Conservation (phyloP, 768 basidiomycete species). For the Leccinum olivaceopallidum region DNA sequence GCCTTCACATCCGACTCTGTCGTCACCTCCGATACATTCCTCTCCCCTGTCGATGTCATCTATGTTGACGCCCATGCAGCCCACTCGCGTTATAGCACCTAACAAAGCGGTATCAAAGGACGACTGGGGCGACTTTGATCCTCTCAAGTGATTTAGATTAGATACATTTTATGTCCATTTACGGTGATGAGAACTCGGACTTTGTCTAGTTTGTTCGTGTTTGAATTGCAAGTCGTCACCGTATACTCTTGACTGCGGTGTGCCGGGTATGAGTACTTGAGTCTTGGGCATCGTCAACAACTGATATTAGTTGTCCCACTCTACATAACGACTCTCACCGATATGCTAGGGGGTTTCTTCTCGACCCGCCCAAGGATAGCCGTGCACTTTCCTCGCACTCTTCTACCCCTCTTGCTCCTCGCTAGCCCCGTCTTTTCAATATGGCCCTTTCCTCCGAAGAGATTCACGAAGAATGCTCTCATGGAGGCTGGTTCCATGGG, state of each 20-base stretch:
- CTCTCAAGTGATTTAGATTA: conserved; percentile 35
- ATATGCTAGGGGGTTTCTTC: conserved; percentile 13
- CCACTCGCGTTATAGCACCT: conserved; percentile 40
- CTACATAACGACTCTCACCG: background rate
- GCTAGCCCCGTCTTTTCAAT: conserved; percentile 32
- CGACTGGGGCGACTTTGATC: conserved; percentile 85
- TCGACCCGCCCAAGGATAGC: background rate
- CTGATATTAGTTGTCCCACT: background rate
- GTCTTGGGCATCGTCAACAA: background rate
- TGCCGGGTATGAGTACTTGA: conserved; percentile 8
- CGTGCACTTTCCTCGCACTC: background rate
- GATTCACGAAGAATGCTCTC: conserved; percentile 80
- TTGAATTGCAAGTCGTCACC: conserved; percentile 15
- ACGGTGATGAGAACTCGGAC: background rate
- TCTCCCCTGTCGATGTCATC: conserved; percentile 43
- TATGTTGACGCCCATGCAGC: conserved; percentile 60
- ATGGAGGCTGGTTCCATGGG: conserved; percentile 81
- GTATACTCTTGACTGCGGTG: background rate
- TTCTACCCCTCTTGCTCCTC: conserved; percentile 22
- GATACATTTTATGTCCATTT: background rate
- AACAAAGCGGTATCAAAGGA: conserved; percentile 58
- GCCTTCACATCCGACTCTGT: conserved; percentile 22
- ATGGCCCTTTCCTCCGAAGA: conserved; percentile 90
- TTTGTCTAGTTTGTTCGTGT: conserved; percentile 25
- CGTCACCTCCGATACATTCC: conserved; percentile 33